Conservation (phyloP, 257 asterid genomes). For the Forsythia suspensa region DNA sequence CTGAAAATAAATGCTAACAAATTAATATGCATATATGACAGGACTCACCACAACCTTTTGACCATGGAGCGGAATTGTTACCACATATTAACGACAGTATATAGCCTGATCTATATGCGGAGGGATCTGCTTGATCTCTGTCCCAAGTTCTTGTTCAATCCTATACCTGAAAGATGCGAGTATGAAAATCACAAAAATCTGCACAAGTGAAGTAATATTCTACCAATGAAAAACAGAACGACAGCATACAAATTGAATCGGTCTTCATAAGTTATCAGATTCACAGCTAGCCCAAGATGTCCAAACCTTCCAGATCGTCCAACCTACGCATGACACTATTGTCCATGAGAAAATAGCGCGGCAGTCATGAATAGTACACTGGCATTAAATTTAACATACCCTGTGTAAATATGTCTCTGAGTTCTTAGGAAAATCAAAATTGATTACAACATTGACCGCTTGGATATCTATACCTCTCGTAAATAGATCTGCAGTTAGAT, state of each 20-base stretch:
- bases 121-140: constrained; percentile 90
- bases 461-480: constrained; percentile 92
- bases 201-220: not conserved
- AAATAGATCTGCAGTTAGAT: constrained; percentile 61
- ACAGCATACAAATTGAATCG: constrained; percentile 77
- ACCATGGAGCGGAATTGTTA: constrained; percentile 17
- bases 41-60: constrained; percentile 34
- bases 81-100: constrained; percentile 60
- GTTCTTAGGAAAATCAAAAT: constrained; percentile 83
- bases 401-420: constrained; percentile 87
- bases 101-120: constrained; percentile 81
- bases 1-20: not conserved
- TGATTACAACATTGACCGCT: constrained; percentile 86
- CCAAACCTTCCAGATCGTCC: constrained; percentile 96
- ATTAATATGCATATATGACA: not conserved
- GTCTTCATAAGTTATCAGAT: constrained; percentile 80
- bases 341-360: constrained; percentile 3
- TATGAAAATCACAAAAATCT: constrained; percentile 13
- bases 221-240: constrained; percentile 1
- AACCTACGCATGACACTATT: constrained; percentile 48
- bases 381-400: constrained; percentile 42
- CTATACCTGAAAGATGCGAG: constrained; percentile 53
- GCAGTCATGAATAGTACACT: constrained; percentile 5
- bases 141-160: constrained; percentile 92
- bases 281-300: constrained; percentile 92